Evolutionary conservation across 257 asterid genomes (phyloP), one percentile per base, ranked within the genome.

Genomic region (Linaria vulgaris): DNA sequence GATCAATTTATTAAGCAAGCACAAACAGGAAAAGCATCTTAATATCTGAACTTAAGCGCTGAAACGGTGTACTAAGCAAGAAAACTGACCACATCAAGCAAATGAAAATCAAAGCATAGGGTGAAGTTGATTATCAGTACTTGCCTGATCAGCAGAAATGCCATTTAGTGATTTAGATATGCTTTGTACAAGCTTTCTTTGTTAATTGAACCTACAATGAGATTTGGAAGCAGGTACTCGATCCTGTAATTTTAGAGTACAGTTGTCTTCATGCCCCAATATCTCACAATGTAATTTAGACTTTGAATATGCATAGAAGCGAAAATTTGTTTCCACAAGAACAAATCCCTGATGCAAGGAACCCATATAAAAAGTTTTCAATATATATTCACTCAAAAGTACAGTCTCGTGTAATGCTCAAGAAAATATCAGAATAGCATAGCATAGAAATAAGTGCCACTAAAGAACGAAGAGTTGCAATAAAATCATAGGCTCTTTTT

Each of bases 161-260:
- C 99, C 97, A 66, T 90, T 84, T n/a, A n/a, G n/a, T n/a, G n/a
- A n/a, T n/a, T n/a, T 69, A 59, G 76, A 77, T 87, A 85, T 60
- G 99, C 97, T 76, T 82, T 90, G 70, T 87, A 80, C 83, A 94
- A 83, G 87, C 96, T 90, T 70, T 94, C 99, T 76, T 90, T 94
- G 13, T 82, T 90, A 72, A 94, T 87, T 27, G 96, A 88, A n/a
- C 91, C 80, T 57, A 94, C 99, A 48, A 90, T 82, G 78, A 94
- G 96, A 82, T 94, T 94, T 24, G 99, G 99, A 54, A 94, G 95
- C 81, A 85, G 97, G 80, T 94, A 94, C 69, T 89, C 97, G 25
- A 94, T 82, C 87, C 98, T 91, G 90, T 50, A 74, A 66, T 77
- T 71, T 57, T 66, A 83, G 69, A 21, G 13, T 52, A 68, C 61